Base-by-base conservation (phyloP, 2,329 filamentous ascomycete genomes). In the Xylariaceae sp. region DNA sequence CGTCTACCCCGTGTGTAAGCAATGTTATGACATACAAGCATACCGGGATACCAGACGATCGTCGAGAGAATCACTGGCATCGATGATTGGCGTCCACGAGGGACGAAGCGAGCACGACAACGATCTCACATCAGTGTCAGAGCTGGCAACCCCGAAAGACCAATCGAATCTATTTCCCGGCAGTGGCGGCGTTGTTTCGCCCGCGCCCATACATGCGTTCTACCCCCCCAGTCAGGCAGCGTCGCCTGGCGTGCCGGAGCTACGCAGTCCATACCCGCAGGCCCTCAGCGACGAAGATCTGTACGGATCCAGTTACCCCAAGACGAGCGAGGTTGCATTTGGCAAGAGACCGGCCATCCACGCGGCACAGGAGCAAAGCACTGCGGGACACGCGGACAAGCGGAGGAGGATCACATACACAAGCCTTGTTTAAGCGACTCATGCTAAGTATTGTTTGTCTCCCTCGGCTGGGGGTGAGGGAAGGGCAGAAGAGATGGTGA, bases 21-120 rank as follows among this genome's bases (percentile, higher is more conserved):
- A 65, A 40, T 76, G 74, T 57, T 76, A 73, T 58, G 73, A 76
- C 51, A 54, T 70, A 40, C 65, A 67, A 32, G 68, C 67, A 22
- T 75, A 75, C 50, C 67, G 74, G 16, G 70, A 72, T 45, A 74
- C 68, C 53, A 68, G 74, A 3, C 68, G 73, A n/a, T 72, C 69
- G 57, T 75, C 72, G 37, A 67, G 71, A 9, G 68, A 70, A 54
- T 75, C 73, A 13, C 54, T 75, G 32, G 63, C 72, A 18, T 75
- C 73, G 46, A 75, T 76, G 70, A 70, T 75, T 54, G 72, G 71
- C 45, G 47, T 55, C 19, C 47, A 59, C 18, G 57, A 60, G 9
- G 53, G 36, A 8, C 66, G 61, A 29, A 67, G 63, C 34, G 70
- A 73, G 37, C 61, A 57, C 18, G 72, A 74, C 50, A 71, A 70